Conservation (phyloP, 306 rosid species). For the Cucumis hystrix region DNA sequence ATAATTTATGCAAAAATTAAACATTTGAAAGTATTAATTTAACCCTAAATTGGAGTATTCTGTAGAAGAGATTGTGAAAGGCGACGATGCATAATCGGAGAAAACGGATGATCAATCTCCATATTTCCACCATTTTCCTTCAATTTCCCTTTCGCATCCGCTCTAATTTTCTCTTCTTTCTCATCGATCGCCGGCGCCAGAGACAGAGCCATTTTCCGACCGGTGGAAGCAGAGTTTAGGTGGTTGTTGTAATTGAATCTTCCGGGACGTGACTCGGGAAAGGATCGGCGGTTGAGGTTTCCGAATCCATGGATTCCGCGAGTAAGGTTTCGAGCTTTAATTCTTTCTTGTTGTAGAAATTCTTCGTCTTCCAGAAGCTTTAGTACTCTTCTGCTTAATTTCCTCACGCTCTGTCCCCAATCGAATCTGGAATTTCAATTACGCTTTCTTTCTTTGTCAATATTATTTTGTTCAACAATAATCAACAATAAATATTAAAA, state of each 20-base stretch:
- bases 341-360: slow-evolving; percentile 39
- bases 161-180: neutral
- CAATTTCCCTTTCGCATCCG: neutral
- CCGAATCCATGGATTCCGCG: slow-evolving; percentile 65
- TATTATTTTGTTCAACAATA: too few species aligned
- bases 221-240: too few species aligned
- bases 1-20: too few species aligned
- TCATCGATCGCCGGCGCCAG: neutral
- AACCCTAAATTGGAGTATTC: too few species aligned
- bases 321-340: slow-evolving; percentile 30
- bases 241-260: neutral
- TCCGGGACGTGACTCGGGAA: slow-evolving; percentile 11
- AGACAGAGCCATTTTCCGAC: too few species aligned
- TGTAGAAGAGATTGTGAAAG: slow-evolving; percentile 10
- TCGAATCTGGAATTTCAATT: slow-evolving; percentile 33
- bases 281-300: slow-evolving; percentile 28
- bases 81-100: slow-evolving; percentile 16
- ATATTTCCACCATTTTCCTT: slow-evolving; percentile 1
- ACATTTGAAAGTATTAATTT: too few species aligned
- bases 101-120: slow-evolving; percentile 33
- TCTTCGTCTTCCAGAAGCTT: slow-evolving; percentile 27
- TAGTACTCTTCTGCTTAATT: slow-evolving; percentile 31
- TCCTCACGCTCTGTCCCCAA: slow-evolving; percentile 51
- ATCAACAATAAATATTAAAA: too few species aligned
- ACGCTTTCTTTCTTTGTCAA: too few species aligned